These are phyloP conservation scores for Candida labiduridarum DNA, from an alignment of 1,139 yeast genomes.

Conservation along the genomic window DNA sequence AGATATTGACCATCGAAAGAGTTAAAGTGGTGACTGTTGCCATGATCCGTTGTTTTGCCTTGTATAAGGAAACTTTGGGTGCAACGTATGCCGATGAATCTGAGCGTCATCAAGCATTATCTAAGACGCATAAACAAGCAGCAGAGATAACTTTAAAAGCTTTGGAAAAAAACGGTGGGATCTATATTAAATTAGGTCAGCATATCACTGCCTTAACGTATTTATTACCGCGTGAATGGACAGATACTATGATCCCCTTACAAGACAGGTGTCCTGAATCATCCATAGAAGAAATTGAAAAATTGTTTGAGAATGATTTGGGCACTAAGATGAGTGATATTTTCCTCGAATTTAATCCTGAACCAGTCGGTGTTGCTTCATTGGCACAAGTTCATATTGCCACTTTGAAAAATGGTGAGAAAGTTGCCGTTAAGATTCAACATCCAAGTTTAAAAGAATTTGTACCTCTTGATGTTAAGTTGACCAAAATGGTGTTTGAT, in stretches of 20 bases:
- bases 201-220: conserved; percentile 92
- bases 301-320: conserved; percentile 68
- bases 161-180: conserved; percentile 84
- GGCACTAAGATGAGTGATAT: conserved; percentile 64
- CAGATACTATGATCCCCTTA: conserved; percentile 87
- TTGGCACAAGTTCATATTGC: conserved; percentile 95
- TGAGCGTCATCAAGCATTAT: conserved; percentile 57
- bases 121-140: conserved; percentile 65
- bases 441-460: conserved; percentile 88
- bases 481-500: conserved; percentile 76
- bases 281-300: conserved; percentile 64
- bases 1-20: conserved; percentile 50
- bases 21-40: conserved; percentile 67
- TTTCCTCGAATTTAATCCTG: conserved; percentile 66
- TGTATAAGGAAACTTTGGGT: conserved; percentile 62
- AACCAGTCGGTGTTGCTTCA: conserved; percentile 93
- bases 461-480: conserved; percentile 83
- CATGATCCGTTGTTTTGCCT: conserved; percentile 60
- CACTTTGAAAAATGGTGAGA: conserved; percentile 59
- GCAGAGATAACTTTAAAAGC: conserved; percentile 82
- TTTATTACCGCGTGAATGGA: conserved; percentile 91
- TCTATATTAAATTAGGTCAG: conserved; percentile 92
- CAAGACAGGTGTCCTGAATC: conserved; percentile 91
- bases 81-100: conserved; percentile 46
- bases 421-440: conserved; percentile 92